Evolutionary conservation across 2,329 filamentous ascomycete species (phyloP), one percentile per base, ranked within the genome.

Genomic region (Fusarium sororula): DNA sequence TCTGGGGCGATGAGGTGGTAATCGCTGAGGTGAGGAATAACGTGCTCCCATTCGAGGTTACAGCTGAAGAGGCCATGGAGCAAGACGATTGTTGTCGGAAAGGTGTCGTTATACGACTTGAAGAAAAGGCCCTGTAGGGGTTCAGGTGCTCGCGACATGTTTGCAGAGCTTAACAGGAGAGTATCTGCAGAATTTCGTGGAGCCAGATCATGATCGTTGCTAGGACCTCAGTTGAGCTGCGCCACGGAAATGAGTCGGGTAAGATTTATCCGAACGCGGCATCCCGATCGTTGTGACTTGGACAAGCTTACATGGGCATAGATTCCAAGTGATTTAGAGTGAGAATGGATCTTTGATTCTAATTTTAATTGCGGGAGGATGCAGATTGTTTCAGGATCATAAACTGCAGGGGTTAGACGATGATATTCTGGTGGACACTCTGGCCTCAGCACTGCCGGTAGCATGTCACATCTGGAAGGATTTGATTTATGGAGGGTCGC

Each of bases 1-100:
- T 85, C 84, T 18, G 81, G 80, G 8, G 83, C 60, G 8, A 86
- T 75, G 12, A 86, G 73, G 65, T 85, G 84, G 62, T 85, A 83
- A 44, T 80, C 77, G 3, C 70, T 35, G 3, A 85, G 77, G 50
- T 81, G 77, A 13, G 82, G 80, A 50, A 79, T 77, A 22, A 84
- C 80, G 60, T 79, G 75, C 9, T 67, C 72, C 77, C 78, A 84
- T 59, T 84, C 83, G 9, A 82, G 75, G 65, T 80, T 80, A 3
- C 77, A 84, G 22, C 77, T 80, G 42, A 82, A 72, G 12, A 81
- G 66, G 13, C 80, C 77, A 50, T 83, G 82, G 11, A 83, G 75
- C 3, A 83, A 67, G 5, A 83, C 68, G 15, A 83, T 76, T 3
- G 80, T 82, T 1, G 68, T 73, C 5, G 75, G 22, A 2, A 75